Evolutionary conservation across 108 stramenopile species (phyloP).

Genomic region (Fragilaria radians): DNA sequence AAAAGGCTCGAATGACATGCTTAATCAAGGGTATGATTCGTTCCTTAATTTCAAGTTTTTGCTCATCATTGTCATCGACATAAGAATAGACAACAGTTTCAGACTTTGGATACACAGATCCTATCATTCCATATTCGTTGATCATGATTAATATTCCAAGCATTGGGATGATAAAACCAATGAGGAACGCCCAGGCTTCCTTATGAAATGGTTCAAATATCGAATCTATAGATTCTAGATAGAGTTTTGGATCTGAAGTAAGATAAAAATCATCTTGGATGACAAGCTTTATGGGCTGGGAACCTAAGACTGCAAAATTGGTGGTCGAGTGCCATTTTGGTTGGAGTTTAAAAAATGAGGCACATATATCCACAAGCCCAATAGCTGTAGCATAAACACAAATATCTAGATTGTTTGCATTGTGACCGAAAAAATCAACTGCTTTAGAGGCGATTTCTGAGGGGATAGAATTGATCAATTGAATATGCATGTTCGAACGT

Average conservation of each 20-base stretch:
- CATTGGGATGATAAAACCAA: constrained; percentile 14
- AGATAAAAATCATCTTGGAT: constrained; percentile 1
- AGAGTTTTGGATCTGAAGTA: too few relatives aligned
- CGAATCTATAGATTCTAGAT: constrained; percentile 2
- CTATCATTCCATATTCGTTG: constrained; percentile 14
- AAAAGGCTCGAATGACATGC: constrained; percentile 6
- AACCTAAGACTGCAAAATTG: constrained; percentile 7
- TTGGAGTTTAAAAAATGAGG: constrained; percentile 15
- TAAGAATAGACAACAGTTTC: constrained; percentile 1
- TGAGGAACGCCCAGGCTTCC: constrained; percentile 13
- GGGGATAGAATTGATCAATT: constrained; percentile 8
- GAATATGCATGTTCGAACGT: background rate
- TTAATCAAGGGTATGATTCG: background rate
- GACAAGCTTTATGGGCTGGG: constrained; percentile 10
- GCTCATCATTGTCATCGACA: background rate
- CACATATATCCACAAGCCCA: constrained; percentile 19
- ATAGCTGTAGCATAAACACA: constrained; percentile 25
- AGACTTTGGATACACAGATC: constrained; percentile 6
- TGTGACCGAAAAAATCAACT: constrained; percentile 8
- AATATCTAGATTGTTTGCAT: constrained; percentile 9
- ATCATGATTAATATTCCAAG: constrained; percentile 9
- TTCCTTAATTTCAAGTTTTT: background rate
- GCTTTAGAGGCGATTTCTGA: constrained; percentile 1
- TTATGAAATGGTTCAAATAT: constrained; percentile 16
- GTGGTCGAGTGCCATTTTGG: constrained; percentile 10